Base-by-base conservation (phyloP, 495 filamentous ascomycete genomes). In the Xylaria venustula region DNA sequence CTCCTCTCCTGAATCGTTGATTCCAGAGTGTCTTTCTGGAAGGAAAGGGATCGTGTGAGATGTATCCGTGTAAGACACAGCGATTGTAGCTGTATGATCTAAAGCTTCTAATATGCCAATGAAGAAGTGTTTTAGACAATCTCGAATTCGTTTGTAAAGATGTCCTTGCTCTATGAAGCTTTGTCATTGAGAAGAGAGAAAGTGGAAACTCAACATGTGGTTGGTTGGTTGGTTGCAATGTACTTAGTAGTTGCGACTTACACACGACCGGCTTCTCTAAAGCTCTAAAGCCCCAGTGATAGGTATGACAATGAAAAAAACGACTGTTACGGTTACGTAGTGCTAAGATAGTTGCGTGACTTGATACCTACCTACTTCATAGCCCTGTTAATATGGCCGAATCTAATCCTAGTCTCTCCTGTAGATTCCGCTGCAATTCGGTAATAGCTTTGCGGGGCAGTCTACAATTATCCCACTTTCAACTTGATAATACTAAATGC, bases 381-480 rank as follows among this genome's bases (percentile, higher is more conserved):
- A n/a, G n/a, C n/a, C n/a, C n/a, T n/a, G n/a, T n/a, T n/a, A n/a
- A n/a, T n/a, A n/a, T n/a, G n/a, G n/a, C n/a, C n/a, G n/a, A n/a
- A n/a, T n/a, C n/a, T n/a, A n/a, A n/a, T n/a, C n/a, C n/a, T n/a
- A n/a, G n/a, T n/a, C n/a, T n/a, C n/a, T n/a, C n/a, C n/a, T n/a
- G n/a, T n/a, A n/a, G n/a, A n/a, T n/a, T n/a, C n/a, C n/a, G n/a
- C n/a, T n/a, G n/a, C n/a, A n/a, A n/a, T n/a, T n/a, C n/a, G n/a
- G n/a, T n/a, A n/a, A n/a, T n/a, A n/a, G n/a, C n/a, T 42, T 22
- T 56, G 53, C 53, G 51, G 51, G 51, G 51, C 15, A 22, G 20
- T n/a, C n/a, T n/a, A n/a, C 12, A 14, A 34, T 22, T 45, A 42
- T 55, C 37, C 53, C 53, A 45, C 53, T 55, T 55, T 55, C 51